Percentiles rank a stretch among this genome's conserved stretches.
phyloP scores from a whole-genome alignment of 2,329 filamentous ascomycete species.

The Zasmidium citrigriseum region DNA sequence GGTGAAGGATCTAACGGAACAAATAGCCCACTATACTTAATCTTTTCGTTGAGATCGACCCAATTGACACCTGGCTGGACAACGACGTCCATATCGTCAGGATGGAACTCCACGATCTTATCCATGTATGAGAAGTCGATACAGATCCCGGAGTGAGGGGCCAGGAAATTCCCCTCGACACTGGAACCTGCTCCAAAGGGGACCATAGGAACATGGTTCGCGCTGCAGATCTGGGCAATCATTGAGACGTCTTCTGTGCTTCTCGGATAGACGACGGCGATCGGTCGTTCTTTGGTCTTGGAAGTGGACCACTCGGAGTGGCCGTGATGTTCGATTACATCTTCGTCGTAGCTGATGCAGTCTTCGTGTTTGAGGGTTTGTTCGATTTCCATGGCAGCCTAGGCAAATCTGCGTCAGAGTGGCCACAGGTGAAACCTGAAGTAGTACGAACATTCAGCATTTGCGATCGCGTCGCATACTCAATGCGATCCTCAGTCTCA shows the following conservation, averaged over 20 bases:
- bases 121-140: slow-evolving; percentile 92
- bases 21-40: slow-evolving; percentile 75
- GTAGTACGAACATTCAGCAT: slow-evolving; percentile 19
- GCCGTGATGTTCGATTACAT: slow-evolving; percentile 25
- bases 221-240: slow-evolving; percentile 18
- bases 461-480: slow-evolving; percentile 15
- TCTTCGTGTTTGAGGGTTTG: slow-evolving; percentile 13
- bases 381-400: slow-evolving; percentile 21
- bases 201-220: slow-evolving; percentile 20
- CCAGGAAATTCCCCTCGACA: slow-evolving; percentile 85
- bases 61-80: slow-evolving; percentile 91
- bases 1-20: slow-evolving; percentile 88
- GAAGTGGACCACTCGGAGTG: slow-evolving; percentile 24
- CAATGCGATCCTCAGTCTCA: no score
- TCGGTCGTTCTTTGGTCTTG: slow-evolving; percentile 19
- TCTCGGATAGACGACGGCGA: slow-evolving; percentile 23
- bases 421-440: not conserved
- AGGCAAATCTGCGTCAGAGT: not conserved
- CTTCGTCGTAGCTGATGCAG: slow-evolving; percentile 21
- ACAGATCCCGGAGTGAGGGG: slow-evolving; percentile 81
- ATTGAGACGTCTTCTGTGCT: slow-evolving; percentile 18
- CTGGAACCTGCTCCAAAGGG: slow-evolving; percentile 24
- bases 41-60: slow-evolving; percentile 81
- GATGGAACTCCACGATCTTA: slow-evolving; percentile 73
- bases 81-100: slow-evolving; percentile 88